phyloP scores from a whole-genome alignment of 495 filamentous ascomycete genomes.

The Saxispiralis lemnorum region DNA sequence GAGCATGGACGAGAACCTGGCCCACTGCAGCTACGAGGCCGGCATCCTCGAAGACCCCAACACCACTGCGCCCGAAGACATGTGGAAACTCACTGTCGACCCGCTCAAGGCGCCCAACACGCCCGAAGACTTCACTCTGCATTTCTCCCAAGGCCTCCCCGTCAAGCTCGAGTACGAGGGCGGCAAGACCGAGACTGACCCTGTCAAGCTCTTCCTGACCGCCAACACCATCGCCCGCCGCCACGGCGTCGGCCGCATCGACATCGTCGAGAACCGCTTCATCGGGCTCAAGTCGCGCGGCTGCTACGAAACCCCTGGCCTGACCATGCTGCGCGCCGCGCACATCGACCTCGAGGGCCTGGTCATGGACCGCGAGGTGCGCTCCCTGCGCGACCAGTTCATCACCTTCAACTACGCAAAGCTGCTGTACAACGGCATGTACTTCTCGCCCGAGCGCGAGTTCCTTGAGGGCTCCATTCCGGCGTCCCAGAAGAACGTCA shows the following conservation, averaged over 20 bases:
- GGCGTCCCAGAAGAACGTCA: constrained; percentile 48
- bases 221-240: constrained; percentile 60
- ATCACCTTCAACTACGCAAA: constrained; percentile 55
- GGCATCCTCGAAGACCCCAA: constrained; percentile 61
- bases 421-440: constrained; percentile 65
- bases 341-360: constrained; percentile 76
- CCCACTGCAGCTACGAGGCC: constrained; percentile 81
- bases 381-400: constrained; percentile 64
- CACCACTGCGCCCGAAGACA: constrained; percentile 49
- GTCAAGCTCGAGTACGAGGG: constrained; percentile 45
- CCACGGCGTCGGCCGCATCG: constrained; percentile 71
- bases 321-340: constrained; percentile 57
- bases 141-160: constrained; percentile 77
- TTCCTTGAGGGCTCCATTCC: constrained; percentile 58
- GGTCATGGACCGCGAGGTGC: constrained; percentile 67
- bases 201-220: constrained; percentile 61
- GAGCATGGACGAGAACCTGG: constrained; percentile 77
- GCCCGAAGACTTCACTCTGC: constrained; percentile 57
- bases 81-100: constrained; percentile 73
- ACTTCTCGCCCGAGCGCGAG: constrained; percentile 67
- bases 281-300: constrained; percentile 74
- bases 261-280: constrained; percentile 85
- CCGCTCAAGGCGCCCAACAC: constrained; percentile 58
- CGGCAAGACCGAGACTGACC: constrained; percentile 41
- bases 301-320: constrained; percentile 70